A percentile compares a stretch with the other conserved stretches of the same genome.
These are phyloP conservation scores for Boletellus ananas DNA, from an alignment of 768 basidiomycete genomes.

Conservation along the genomic window DNA sequence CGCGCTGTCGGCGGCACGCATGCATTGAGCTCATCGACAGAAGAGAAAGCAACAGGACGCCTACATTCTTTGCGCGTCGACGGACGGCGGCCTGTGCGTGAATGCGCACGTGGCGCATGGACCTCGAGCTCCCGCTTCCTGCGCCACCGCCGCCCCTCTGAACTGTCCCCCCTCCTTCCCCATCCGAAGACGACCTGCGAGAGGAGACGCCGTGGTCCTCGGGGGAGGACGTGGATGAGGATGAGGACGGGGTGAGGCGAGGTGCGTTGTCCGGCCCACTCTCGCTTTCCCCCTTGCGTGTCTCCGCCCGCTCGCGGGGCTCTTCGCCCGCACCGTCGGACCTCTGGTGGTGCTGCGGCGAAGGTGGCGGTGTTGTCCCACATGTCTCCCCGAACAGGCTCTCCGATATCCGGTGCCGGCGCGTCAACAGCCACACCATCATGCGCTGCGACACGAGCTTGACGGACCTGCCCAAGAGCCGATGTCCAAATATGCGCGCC, in stretches of 20 bases:
- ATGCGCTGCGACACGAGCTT: constrained; percentile 25
- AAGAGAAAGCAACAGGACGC: background rate
- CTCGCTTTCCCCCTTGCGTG: constrained; percentile 12
- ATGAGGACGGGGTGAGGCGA: background rate
- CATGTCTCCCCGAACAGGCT: constrained; percentile 23
- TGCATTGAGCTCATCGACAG: background rate
- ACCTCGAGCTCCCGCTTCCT: constrained; percentile 20
- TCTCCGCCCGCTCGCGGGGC: constrained; percentile 9
- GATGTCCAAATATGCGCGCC: constrained; percentile 43
- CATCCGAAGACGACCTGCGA: constrained; percentile 9
- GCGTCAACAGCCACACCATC: constrained; percentile 32
- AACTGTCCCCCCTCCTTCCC: constrained; percentile 10
- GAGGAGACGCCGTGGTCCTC: constrained; percentile 8
- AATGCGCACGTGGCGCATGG: background rate
- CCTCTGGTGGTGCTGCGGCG: background rate
- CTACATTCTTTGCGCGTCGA: constrained; percentile 17
- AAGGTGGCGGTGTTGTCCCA: constrained; percentile 17
- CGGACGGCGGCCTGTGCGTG: background rate
- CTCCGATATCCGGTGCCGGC: constrained; percentile 28
- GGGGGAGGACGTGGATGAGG: constrained; percentile 14
- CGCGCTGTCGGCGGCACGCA: background rate
- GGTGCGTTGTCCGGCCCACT: background rate
- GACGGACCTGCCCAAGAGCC: constrained; percentile 35
- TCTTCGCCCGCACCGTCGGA: background rate
- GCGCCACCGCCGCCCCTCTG: constrained; percentile 12